These are phyloP conservation scores for Chalciporus chontae DNA, from an alignment of 768 basidiomycete species.

Conservation along the genomic window DNA sequence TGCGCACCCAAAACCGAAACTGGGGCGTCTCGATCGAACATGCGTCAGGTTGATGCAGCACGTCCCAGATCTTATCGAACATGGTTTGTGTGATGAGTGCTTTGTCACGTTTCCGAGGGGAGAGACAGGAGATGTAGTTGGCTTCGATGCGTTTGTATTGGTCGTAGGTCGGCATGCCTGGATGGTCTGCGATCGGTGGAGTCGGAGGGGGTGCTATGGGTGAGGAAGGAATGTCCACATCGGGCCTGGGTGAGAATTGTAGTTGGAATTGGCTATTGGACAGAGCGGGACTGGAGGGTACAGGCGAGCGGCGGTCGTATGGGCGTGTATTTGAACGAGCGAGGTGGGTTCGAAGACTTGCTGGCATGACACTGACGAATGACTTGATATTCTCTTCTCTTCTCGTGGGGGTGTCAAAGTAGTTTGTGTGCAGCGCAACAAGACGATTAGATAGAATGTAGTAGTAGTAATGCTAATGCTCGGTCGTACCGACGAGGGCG, in stretches of 20 bases:
- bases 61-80: conserved; percentile 72
- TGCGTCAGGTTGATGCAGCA: conserved; percentile 51
- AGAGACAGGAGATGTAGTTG: conserved; percentile 50
- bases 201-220: background rate
- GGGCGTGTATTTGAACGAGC: conserved; percentile 15
- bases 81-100: conserved; percentile 67
- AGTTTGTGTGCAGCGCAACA: conserved; percentile 22
- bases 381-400: background rate
- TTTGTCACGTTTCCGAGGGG: conserved; percentile 57
- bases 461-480: conserved; percentile 11
- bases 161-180: conserved; percentile 59
- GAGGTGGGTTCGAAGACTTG: conserved; percentile 9
- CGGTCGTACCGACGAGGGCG: conserved; percentile 9
- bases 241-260: background rate
- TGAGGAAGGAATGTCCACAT: background rate
- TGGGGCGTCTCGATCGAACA: conserved; percentile 53
- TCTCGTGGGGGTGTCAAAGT: conserved; percentile 3
- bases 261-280: background rate
- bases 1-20: conserved; percentile 81
- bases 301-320: conserved; percentile 19
- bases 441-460: conserved; percentile 16
- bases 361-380: conserved; percentile 18
- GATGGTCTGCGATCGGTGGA: conserved; percentile 16
- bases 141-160: conserved; percentile 58
- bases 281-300: conserved; percentile 5